These are phyloP conservation scores for Cystobasidium sp. DNA, from an alignment of 1,284 basidiomycete species.

Conservation along the genomic window DNA sequence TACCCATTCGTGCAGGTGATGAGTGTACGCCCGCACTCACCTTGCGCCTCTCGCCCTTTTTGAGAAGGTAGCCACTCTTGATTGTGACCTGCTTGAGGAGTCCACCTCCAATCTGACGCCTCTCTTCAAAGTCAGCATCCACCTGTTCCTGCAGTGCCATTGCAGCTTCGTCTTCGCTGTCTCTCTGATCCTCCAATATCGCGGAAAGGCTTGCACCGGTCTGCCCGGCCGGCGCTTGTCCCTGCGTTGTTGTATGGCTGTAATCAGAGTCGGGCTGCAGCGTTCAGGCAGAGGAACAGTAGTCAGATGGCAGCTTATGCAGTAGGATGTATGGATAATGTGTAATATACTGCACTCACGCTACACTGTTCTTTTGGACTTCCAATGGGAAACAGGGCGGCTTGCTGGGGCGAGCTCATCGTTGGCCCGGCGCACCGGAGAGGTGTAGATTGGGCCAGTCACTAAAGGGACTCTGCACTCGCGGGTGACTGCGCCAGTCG, in stretches of 20 bases:
- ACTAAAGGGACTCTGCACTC: neutral
- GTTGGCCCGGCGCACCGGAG: neutral
- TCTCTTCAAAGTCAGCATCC: constrained; percentile 31
- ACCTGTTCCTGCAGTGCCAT: constrained; percentile 21
- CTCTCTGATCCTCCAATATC: constrained; percentile 14
- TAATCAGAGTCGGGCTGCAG: neutral
- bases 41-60: constrained; percentile 96
- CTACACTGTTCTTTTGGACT: neutral
- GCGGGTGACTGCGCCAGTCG: no score
- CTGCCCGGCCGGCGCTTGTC: neutral
- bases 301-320: neutral
- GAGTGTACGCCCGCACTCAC: constrained; percentile 54
- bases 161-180: constrained; percentile 31
- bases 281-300: neutral
- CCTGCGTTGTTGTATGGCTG: neutral
- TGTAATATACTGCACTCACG: neutral
- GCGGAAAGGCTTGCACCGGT: constrained; percentile 2
- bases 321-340: neutral
- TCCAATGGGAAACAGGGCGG: neutral
- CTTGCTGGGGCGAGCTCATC: constrained; percentile 8
- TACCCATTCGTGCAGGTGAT: no score
- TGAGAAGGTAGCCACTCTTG: constrained; percentile 89
- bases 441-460: neutral
- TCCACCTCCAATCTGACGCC: constrained; percentile 38
- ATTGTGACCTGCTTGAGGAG: constrained; percentile 69